Base-by-base conservation (phyloP, 2,329 filamentous ascomycete genomes). In the Aureobasidium sp. region DNA sequence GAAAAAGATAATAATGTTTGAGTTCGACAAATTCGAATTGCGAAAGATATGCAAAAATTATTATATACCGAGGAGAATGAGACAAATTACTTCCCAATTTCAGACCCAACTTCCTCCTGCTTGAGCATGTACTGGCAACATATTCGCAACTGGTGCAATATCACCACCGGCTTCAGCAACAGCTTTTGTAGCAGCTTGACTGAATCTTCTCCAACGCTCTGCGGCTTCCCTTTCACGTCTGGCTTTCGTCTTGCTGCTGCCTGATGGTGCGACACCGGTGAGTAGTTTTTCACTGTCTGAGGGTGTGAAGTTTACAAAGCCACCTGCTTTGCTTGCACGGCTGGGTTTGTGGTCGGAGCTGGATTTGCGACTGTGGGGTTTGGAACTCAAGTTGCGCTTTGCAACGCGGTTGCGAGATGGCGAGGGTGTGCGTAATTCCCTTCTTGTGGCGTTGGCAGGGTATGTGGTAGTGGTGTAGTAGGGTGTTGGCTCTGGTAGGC, bases 181-280 rank as follows among this genome's bases (percentile, higher is more conserved):
- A 10, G 90, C 91, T 77, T 88, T 88, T 69, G 91, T 80, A 38
- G 92, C 90, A 11, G 89, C 89, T 77, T 93, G 88, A 72, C 87
- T 90, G 65, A 95, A 75, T 75, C 87, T 85, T 70, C 90, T 82
- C 72, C 93, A 84, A 78, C 91, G 90, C 74, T 98, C 95, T 61
- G 88, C 84, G 1, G 93, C 93, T 81, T 98, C 95, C 77, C 93
- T 92, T 78, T 98, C 95, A 56, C 96, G 84, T 64, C 94, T 84
- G n/a, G 94, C 94, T 77, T 98, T 98, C 9, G 96, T 98, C 87
- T 98, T 98, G 71, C 89, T 92, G 71, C 91, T 94, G 10, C 96
- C 96, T 69, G 91, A 95, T 1, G 95, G 95, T 51, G 96, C 96
- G 16, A 99, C 96, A 5, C 95, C 95, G 8, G 89, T 93, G 78